These are phyloP conservation scores for Yarrowia sp. DNA, from an alignment of 805 yeast species.

Conservation along the genomic window DNA sequence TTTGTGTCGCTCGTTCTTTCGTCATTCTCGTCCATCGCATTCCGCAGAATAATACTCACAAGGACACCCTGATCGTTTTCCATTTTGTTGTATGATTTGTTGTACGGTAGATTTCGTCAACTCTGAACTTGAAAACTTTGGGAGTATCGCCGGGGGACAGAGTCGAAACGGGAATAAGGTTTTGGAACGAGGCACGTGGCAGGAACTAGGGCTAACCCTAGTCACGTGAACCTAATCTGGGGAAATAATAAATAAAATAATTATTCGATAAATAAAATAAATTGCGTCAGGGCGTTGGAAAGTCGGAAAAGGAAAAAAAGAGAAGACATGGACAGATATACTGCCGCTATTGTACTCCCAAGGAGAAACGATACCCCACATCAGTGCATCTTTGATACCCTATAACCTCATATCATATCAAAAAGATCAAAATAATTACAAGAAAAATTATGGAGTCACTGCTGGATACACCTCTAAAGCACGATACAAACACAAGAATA, in stretches of 20 bases:
- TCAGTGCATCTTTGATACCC: too few species aligned
- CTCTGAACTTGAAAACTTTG: conserved; percentile 22
- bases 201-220: conserved; percentile 7
- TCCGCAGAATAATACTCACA: conserved; percentile 76
- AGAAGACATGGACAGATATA: too few species aligned
- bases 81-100: conserved; percentile 56
- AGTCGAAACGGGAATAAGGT: conserved; percentile 20
- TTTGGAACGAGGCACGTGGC: background rate
- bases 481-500: too few species aligned
- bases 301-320: background rate
- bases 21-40: background rate
- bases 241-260: background rate
- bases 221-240: background rate
- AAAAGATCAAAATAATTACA: background rate
- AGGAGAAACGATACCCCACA: too few species aligned
- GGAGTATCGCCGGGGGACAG: conserved; percentile 23
- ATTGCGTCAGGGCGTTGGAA: too few species aligned
- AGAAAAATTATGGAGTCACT: background rate
- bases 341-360: too few species aligned
- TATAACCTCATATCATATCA: too few species aligned
- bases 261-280: background rate
- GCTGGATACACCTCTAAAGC: too few species aligned
- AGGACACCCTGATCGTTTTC: conserved; percentile 99
- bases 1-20: background rate
- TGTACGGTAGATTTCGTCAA: conserved; percentile 24